Evolutionary conservation across 345 rosid species (phyloP), one percentile per base, ranked within the genome.

Genomic region (Citrus medica): DNA sequence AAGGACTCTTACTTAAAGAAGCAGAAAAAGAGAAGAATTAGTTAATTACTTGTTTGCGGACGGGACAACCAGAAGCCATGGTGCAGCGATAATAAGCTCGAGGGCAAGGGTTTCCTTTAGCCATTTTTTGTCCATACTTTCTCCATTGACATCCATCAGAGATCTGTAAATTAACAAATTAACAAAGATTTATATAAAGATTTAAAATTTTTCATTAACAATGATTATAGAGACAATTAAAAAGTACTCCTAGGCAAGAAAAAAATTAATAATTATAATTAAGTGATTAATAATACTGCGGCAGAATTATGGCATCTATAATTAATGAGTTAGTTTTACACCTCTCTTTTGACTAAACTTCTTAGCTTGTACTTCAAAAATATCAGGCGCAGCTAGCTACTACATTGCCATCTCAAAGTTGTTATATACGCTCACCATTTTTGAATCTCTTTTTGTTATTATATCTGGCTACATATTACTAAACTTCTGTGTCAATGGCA

Each of bases 101-200:
- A 38, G 92, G 92, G 56, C 88, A 89, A 1, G 92, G 92, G 73
- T 89, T 89, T 69, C 92, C 92, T 78, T 89, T 89, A 2, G 92
- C 92, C 86, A 87, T 88, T 81, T 89, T 89, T 25, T 89, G 92
- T 8, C 92, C 92, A 35, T 89, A 89, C 38, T 89, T 89, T 64
- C 92, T 83, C 92, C 92, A 89, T 71, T 89, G 92, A 59, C 92
- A 89, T 0, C 92, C 92, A 74, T 89, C 92, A 14, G 89, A 67
- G 32, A 89, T 89, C 92, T 89, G 72, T n/a, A 25, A 25, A 56
- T 30, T 17, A 17, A 53, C 22, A 53, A 53, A 53, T 4, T 16
- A 53, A 53, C 2, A 53, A 19, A 17, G 4, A 12, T 13, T 12
- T 3, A 12, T 46, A 3, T 13, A 46, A 46, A 46, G 51, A 46